A percentile compares a stretch with the other conserved stretches of the same genome.
phyloP scores from a whole-genome alignment of 2,329 filamentous ascomycete species.

The Dactylellina sp. region DNA sequence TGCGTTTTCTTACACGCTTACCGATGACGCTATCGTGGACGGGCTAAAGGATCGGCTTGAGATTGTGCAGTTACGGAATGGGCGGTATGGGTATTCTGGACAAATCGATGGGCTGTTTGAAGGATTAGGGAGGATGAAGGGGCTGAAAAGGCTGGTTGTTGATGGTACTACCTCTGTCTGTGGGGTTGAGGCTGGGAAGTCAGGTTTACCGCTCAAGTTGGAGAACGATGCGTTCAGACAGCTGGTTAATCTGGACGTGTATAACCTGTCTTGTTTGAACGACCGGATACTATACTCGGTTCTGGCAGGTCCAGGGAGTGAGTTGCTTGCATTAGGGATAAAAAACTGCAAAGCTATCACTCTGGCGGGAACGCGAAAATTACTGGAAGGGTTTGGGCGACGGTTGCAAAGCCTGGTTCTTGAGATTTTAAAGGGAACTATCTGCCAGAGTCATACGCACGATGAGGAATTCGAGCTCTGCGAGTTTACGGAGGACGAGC shows the following conservation, averaged over 20 bases:
- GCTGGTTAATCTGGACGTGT: slow-evolving; percentile 19
- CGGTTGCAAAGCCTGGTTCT: slow-evolving; percentile 18
- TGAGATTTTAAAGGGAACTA: slow-evolving; percentile 28
- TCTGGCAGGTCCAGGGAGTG: not conserved
- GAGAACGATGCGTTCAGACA: slow-evolving; percentile 1
- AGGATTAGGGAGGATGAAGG: slow-evolving; percentile 10
- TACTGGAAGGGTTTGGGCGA: slow-evolving; percentile 18
- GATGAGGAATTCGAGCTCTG: slow-evolving; percentile 10
- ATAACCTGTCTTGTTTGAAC: slow-evolving; percentile 17
- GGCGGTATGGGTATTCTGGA: slow-evolving; percentile 19
- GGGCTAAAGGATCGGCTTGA: slow-evolving; percentile 2
- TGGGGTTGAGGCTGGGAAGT: not conserved
- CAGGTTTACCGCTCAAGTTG: not conserved
- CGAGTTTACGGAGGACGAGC: slow-evolving; percentile 27
- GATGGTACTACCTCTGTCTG: slow-evolving; percentile 8
- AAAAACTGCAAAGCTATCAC: slow-evolving; percentile 24
- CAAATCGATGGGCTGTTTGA: slow-evolving; percentile 4
- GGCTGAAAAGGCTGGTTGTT: slow-evolving; percentile 10
- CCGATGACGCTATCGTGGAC: not conserved
- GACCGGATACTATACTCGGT: slow-evolving; percentile 11
- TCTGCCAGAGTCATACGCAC: not conserved
- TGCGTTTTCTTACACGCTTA: slow-evolving; percentile 10
- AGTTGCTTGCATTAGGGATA: slow-evolving; percentile 10
- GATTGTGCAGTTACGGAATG: slow-evolving; percentile 22
- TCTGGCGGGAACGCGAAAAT: slow-evolving; percentile 17